These are phyloP conservation scores for Irpex rosettiformis DNA, from an alignment of 1,284 basidiomycete species.

Conservation along the genomic window DNA sequence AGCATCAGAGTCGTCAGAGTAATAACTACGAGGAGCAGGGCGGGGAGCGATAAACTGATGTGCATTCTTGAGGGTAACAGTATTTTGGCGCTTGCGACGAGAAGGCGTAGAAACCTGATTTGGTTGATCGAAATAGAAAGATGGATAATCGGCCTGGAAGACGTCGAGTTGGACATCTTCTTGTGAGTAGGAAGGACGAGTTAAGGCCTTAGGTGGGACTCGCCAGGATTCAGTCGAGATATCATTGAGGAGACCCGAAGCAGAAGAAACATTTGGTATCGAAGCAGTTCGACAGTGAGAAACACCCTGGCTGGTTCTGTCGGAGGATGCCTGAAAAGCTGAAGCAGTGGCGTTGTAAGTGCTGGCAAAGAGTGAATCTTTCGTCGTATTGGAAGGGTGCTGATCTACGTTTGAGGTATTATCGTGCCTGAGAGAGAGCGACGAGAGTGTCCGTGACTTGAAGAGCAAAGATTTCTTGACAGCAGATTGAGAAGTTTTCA, in stretches of 20 bases:
- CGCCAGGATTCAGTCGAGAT: slow-evolving; percentile 28
- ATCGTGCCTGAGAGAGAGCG: slow-evolving; percentile 16
- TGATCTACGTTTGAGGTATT: neutral
- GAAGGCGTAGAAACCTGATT: slow-evolving; percentile 30
- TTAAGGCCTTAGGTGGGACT: slow-evolving; percentile 25
- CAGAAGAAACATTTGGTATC: slow-evolving; percentile 20
- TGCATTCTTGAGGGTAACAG: slow-evolving; percentile 13
- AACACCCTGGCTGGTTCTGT: slow-evolving; percentile 4
- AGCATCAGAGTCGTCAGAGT: neutral
- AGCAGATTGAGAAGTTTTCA: slow-evolving; percentile 14
- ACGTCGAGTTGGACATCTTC: slow-evolving; percentile 21
- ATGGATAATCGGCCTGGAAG: slow-evolving; percentile 20
- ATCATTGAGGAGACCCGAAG: slow-evolving; percentile 15
- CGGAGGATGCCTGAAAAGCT: neutral
- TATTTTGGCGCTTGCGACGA: slow-evolving; percentile 17
- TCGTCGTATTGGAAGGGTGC: neutral
- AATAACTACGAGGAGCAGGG: neutral
- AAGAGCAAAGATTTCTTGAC: slow-evolving; percentile 18
- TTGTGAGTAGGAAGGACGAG: slow-evolving; percentile 17
- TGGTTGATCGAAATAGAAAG: slow-evolving; percentile 31
- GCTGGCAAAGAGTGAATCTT: slow-evolving; percentile 8
- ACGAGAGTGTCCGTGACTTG: slow-evolving; percentile 34
- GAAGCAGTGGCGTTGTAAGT: neutral
- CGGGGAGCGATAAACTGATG: neutral
- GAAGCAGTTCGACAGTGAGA: slow-evolving; percentile 26